Percentiles rank a stretch among this genome's conserved stretches.
Evolutionary conservation across 1,284 basidiomycete species (phyloP).

Genomic region (Kwoniella shivajii): DNA sequence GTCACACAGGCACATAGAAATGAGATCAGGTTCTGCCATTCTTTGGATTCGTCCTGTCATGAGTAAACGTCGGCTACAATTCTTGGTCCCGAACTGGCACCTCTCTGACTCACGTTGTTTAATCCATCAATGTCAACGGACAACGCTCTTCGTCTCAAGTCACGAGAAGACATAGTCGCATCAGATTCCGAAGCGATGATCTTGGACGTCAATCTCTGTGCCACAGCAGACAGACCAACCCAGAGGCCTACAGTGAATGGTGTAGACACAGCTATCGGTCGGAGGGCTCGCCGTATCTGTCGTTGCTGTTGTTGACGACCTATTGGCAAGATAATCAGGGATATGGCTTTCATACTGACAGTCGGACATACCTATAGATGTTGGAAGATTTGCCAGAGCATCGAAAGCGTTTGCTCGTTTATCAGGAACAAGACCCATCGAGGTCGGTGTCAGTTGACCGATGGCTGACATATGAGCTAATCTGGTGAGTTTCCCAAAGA

Average conservation of each 20-base stretch:
- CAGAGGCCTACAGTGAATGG: conserved; percentile 31
- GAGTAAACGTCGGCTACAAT: no score
- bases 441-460: conserved; percentile 10
- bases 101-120: conserved; percentile 26
- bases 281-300: conserved; percentile 38
- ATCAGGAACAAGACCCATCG: neutral
- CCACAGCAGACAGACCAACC: conserved; percentile 30
- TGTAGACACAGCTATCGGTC: conserved; percentile 21
- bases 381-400: conserved; percentile 32
- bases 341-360: neutral
- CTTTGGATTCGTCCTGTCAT: conserved; percentile 69
- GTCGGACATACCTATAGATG: conserved; percentile 23
- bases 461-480: conserved; percentile 24
- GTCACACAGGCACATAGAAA: conserved; percentile 68
- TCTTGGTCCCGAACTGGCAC: neutral
- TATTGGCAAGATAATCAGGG: conserved; percentile 1
- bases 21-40: conserved; percentile 86
- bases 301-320: conserved; percentile 51
- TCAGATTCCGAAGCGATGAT: conserved; percentile 35
- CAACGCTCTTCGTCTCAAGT: conserved; percentile 30
- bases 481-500: conserved; percentile 31
- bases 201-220: conserved; percentile 31
- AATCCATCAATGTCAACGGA: conserved; percentile 44
- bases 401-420: conserved; percentile 24
- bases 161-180: conserved; percentile 20